A percentile compares a stretch with the other conserved stretches of the same genome.
Conservation (phyloP, 371 early-diverging fungal species). For the Circinella minor region DNA sequence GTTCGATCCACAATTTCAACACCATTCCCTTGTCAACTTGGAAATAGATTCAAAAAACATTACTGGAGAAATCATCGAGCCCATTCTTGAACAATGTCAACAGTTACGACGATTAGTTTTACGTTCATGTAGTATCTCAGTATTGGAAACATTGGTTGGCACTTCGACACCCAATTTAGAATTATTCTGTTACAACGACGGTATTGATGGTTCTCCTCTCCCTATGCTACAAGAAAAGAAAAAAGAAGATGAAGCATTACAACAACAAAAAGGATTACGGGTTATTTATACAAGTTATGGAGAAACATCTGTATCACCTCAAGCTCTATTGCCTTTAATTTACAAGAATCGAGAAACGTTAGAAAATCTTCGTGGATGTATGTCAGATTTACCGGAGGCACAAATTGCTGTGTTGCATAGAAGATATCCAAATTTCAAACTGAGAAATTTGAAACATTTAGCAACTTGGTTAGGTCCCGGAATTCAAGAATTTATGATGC, state of each 20-base stretch:
- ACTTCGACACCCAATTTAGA: not conserved
- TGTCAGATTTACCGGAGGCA: not conserved
- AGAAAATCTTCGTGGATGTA: not conserved
- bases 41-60: not conserved
- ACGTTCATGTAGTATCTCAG: not conserved
- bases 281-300: too few relatives aligned
- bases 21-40: not conserved
- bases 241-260: too few relatives aligned
- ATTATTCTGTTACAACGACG: too few relatives aligned
- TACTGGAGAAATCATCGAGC: not conserved
- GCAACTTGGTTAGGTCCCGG: not conserved
- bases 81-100: not conserved
- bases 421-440: not conserved
- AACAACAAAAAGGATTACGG: too few relatives aligned
- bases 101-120: not conserved
- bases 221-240: too few relatives aligned
- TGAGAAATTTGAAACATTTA: not conserved
- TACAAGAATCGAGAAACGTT: not conserved
- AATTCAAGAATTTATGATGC: not conserved
- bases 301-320: too few relatives aligned
- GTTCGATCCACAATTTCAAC: not conserved
- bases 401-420: not conserved
- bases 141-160: not conserved
- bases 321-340: too few relatives aligned
- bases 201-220: too few relatives aligned